Conservation (phyloP, 192 early-diverging fungal genomes). For the Coemansia sp. region DNA sequence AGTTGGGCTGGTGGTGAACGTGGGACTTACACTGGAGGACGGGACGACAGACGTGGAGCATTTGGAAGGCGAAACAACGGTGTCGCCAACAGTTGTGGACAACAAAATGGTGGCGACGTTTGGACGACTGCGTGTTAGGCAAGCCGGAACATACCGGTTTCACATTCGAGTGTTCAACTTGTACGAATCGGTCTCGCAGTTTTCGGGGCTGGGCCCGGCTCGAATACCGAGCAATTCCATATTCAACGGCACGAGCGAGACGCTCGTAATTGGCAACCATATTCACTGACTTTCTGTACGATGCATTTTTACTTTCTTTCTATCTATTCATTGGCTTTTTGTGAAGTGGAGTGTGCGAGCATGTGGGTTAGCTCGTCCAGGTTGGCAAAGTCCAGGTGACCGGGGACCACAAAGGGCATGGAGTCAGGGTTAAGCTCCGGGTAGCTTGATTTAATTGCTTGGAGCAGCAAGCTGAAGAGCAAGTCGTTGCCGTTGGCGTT, state of each 20-base stretch:
- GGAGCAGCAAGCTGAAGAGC: constrained; percentile 19
- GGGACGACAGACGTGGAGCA: constrained; percentile 31
- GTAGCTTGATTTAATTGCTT: constrained; percentile 3
- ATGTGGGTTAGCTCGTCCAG: no score
- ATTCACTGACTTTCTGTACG: constrained; percentile 1
- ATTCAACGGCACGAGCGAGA: constrained; percentile 22
- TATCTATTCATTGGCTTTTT: not conserved
- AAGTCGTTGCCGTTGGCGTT: constrained; percentile 41
- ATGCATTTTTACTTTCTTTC: not conserved
- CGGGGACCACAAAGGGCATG: constrained; percentile 11
- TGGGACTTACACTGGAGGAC: constrained; percentile 23
- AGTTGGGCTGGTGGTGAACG: constrained; percentile 22
- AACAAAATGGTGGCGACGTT: constrained; percentile 24
- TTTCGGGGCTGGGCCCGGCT: not conserved
- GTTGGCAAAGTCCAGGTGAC: no score
- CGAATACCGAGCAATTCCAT: constrained; percentile 15
- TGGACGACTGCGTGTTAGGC: constrained; percentile 3
- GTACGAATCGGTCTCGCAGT: constrained; percentile 3
- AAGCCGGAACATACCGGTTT: constrained; percentile 27
- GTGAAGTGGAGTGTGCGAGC: no score
- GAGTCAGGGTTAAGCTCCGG: constrained; percentile 29
- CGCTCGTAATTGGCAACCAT: constrained; percentile 10
- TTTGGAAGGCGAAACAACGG: constrained; percentile 9
- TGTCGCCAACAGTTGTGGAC: constrained; percentile 14
- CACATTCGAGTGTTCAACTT: constrained; percentile 29